Evolutionary conservation across 345 rosid genomes (phyloP).

Genomic region (Gossypium longicalyx): DNA sequence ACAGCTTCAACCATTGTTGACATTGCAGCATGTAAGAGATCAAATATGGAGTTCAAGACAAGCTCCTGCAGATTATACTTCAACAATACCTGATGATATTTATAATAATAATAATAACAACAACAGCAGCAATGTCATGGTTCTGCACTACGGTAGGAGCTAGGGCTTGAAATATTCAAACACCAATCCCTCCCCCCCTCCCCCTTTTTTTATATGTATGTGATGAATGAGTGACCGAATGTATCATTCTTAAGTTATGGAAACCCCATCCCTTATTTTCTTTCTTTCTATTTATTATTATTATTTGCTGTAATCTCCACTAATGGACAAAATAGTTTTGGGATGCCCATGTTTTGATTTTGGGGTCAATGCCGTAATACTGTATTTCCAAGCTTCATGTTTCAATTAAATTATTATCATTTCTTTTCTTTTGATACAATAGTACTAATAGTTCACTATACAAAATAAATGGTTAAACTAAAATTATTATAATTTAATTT

Average conservation of each 20-base stretch:
- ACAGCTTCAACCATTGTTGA: constrained; percentile 63
- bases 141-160: constrained; percentile 74
- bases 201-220: background rate
- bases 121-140: constrained; percentile 39
- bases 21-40: constrained; percentile 94
- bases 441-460: background rate
- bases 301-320: constrained; percentile 11
- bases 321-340: constrained; percentile 25
- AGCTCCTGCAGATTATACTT: constrained; percentile 28
- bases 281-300: background rate
- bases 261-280: background rate
- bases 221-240: background rate
- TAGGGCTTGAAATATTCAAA: constrained; percentile 17
- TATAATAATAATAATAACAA: no score
- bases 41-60: constrained; percentile 70
- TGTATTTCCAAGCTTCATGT: constrained; percentile 28
- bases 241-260: constrained; percentile 32
- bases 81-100: constrained; percentile 44
- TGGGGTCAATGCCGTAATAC: constrained; percentile 25
- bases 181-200: background rate
- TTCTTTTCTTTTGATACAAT: background rate
- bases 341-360: constrained; percentile 26
- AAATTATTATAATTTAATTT: no score
- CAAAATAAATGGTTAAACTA: no score
- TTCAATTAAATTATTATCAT: constrained; percentile 3